A percentile compares a stretch with the other conserved stretches of the same genome.
These are phyloP conservation scores for Boletus sp. DNA, from an alignment of 768 basidiomycete species.

Conservation along the genomic window DNA sequence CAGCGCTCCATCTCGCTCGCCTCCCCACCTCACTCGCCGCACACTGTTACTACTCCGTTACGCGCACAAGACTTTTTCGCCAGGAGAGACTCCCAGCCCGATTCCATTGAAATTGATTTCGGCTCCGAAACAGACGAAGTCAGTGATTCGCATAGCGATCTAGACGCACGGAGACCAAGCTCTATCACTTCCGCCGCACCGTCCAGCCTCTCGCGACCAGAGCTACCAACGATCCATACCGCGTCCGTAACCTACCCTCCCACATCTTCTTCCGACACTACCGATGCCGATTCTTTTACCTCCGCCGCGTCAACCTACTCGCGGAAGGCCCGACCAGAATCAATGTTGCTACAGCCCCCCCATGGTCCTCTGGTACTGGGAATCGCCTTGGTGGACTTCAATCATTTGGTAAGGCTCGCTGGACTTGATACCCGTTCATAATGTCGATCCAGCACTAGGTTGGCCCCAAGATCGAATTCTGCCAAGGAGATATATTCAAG, in stretches of 20 bases:
- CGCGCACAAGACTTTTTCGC: constrained; percentile 30
- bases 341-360: constrained; percentile 60
- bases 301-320: constrained; percentile 56
- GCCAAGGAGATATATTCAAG: constrained; percentile 71
- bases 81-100: constrained; percentile 43
- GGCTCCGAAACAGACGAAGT: constrained; percentile 52
- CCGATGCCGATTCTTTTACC: constrained; percentile 55
- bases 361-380: constrained; percentile 67
- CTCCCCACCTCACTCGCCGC: constrained; percentile 56
- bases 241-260: constrained; percentile 59
- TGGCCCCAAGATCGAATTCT: constrained; percentile 89
- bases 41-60: constrained; percentile 26
- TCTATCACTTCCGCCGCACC: constrained; percentile 51
- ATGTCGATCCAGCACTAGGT: constrained; percentile 47
- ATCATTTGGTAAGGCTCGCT: constrained; percentile 69
- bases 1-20: constrained; percentile 75
- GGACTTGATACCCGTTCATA: constrained; percentile 7
- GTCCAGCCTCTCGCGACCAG: constrained; percentile 36
- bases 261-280: constrained; percentile 39
- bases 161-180: constrained; percentile 37
- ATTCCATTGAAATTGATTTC: constrained; percentile 52
- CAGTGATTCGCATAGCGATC: constrained; percentile 44
- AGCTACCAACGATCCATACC: constrained; percentile 35
- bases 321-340: constrained; percentile 75
- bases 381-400: constrained; percentile 91